Evolutionary conservation across 148 eudicot genomes (phyloP), one percentile per base, ranked within the genome.

Genomic region (Oxyria digyna): DNA sequence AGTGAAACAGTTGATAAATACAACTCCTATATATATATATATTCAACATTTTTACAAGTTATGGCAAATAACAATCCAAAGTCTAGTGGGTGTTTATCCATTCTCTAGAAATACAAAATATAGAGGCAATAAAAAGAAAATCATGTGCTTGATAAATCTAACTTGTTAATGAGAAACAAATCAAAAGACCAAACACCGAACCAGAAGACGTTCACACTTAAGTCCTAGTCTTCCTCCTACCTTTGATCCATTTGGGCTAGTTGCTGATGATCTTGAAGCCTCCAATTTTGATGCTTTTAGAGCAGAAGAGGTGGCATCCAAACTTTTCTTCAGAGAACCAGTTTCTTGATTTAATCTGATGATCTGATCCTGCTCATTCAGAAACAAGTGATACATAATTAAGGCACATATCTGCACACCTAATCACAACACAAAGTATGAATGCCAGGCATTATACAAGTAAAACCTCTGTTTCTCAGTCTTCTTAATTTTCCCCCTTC

Each of bases 321-420:
- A 75, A 70, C 77, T 94, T 78, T 85, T 81, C 74, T 84, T 90
- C 78, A 94, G 74, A 26, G 81, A 79, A 35, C 82, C 85, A 81
- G 83, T 86, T 86, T 94, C 98, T 76, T 87, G 85, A 67, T 80
- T 72, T 73, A 94, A 69, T 59, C 77, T 82, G 59, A 69, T 76
- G 72, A 94, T 84, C 42, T 79, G 77, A 74, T 90, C 91, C 99
- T 94, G 87, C 46, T 48, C 74, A 75, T 63, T 55, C 27, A 74
- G 26, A 42, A 69, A 27, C 2, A 74, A 35, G 67, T 35, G 40
- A 65, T 26, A 13, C 4, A 59, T 10, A 63, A 70, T 24, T 31
- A 31, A 14, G 35, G 38, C 32, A 55, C 32, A 55, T 24, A 26
- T 26, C 62, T 24, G 33, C 33, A 59, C 18, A 29, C 38, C 6